These are phyloP conservation scores for Aspergillus egyptiacus DNA, from an alignment of 495 filamentous ascomycete species.

Conservation along the genomic window DNA sequence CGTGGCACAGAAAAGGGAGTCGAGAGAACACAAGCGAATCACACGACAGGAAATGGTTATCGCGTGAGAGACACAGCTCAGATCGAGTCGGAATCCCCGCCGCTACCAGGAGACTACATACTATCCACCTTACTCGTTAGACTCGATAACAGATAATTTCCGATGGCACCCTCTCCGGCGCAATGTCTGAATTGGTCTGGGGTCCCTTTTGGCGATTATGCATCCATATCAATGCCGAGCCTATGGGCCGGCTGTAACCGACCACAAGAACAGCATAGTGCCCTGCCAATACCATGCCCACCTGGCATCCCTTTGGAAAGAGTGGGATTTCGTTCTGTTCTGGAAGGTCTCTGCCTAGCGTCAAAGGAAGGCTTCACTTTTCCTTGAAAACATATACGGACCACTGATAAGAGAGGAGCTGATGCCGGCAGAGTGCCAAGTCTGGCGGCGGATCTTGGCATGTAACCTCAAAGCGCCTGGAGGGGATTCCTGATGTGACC, in stretches of 20 bases:
- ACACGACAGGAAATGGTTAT: background rate
- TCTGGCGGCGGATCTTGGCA: background rate
- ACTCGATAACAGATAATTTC: background rate
- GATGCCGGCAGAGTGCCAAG: background rate
- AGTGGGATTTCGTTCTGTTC: background rate
- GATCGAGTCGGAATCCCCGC: too few species aligned
- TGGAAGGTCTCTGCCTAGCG: constrained; percentile 9
- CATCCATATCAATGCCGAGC: constrained; percentile 3
- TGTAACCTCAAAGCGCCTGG: background rate
- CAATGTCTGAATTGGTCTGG: background rate
- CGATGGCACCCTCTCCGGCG: constrained; percentile 5
- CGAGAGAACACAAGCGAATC: background rate
- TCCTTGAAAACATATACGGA: too few species aligned
- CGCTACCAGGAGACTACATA: too few species aligned
- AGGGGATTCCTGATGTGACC: background rate
- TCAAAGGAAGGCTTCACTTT: background rate
- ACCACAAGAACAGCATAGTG: background rate
- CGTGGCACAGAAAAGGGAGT: background rate
- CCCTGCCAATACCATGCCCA: background rate
- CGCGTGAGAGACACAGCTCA: background rate
- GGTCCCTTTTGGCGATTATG: too few species aligned
- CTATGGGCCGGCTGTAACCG: constrained; percentile 3
- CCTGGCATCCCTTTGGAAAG: too few species aligned
- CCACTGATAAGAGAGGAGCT: background rate
- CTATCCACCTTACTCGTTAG: too few species aligned